Evolutionary conservation across 306 rosid species (phyloP), one percentile per base, ranked within the genome.

Genomic region (Astragalus membranaceus): DNA sequence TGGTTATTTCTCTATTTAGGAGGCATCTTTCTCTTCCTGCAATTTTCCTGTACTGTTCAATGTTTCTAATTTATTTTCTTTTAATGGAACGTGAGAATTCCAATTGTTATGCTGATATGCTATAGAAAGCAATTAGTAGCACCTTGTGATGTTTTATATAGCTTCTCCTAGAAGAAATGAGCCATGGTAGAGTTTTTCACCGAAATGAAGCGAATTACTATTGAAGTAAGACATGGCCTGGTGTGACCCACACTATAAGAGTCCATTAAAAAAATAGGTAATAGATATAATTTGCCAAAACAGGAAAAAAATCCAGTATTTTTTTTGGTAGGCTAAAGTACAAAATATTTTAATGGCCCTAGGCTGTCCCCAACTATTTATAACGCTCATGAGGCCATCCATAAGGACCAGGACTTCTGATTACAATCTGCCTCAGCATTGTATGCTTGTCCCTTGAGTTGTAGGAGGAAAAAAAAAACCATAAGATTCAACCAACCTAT

Each of bases 281-380:
- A 83, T 75, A 79, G 72, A 67, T 69, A 69, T 63, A 20, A 63
- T 85, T 85, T 87, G 70, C 85, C 84, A 79, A 80, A 85, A 64
- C 67, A 60, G 74, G 78, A 69, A 82, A 87, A 87, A 87, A 79
- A 23, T 78, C 84, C 81, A 85, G 86, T 64, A 66, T 32, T 15
- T 52, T 62, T 63, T 56, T 63, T 55, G 46, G 26, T 64, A 72
- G 44, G 57, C 64, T 50, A 86, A 83, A 85, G 39, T 79, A 86
- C 89, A 90, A 86, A 77, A 69, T 55, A 58, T 60, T 53, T 82
- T 61, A 66, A 74, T 84, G 79, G 57, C 83, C 88, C 96, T 75
- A 90, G 83, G 80, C 86, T 79, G 86, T 79, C 85, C 91, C 81
- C 85, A 67, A 80, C 91, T 84, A 86, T 90, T 92, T 88, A 86